Conservation (phyloP, 495 filamentous ascomycete genomes). For the Penicillium daleae region DNA sequence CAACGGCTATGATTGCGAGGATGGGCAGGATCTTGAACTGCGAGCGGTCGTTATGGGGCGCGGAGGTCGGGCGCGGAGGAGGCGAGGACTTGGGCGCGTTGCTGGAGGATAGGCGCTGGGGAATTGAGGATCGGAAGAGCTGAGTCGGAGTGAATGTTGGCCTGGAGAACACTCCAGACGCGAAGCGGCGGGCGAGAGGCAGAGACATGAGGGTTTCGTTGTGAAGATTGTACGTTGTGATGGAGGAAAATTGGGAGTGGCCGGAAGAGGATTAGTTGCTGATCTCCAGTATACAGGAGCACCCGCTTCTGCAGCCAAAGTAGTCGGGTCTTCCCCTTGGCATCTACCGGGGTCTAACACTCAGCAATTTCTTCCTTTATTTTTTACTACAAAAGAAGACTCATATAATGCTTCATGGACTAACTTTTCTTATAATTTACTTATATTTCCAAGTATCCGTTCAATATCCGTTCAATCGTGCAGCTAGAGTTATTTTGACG, state of each 20-base stretch:
- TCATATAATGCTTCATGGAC: too few relatives aligned
- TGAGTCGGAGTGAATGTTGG: slow-evolving; percentile 6
- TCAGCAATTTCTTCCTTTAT: too few relatives aligned
- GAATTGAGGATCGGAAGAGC: slow-evolving; percentile 20
- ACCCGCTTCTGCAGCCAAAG: background rate
- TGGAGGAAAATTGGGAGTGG: background rate
- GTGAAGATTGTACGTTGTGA: background rate
- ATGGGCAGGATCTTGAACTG: slow-evolving; percentile 70
- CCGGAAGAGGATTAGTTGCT: slow-evolving; percentile 1
- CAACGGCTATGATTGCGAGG: slow-evolving; percentile 59
- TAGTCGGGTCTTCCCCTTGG: background rate
- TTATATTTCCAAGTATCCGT: too few relatives aligned
- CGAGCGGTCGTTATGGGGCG: slow-evolving; percentile 40
- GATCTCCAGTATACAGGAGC: background rate
- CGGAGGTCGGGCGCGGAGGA: slow-evolving; percentile 28
- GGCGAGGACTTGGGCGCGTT: slow-evolving; percentile 13
- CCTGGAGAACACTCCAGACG: slow-evolving; percentile 19
- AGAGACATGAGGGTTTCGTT: background rate
- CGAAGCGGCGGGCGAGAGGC: background rate
- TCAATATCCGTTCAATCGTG: too few relatives aligned
- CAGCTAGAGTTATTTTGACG: too few relatives aligned
- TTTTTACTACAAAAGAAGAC: too few relatives aligned
- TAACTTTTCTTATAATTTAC: too few relatives aligned
- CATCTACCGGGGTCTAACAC: background rate
- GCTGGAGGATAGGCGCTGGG: slow-evolving; percentile 31